phyloP scores from a whole-genome alignment of 345 rosid species.

The Ricinus communis region DNA sequence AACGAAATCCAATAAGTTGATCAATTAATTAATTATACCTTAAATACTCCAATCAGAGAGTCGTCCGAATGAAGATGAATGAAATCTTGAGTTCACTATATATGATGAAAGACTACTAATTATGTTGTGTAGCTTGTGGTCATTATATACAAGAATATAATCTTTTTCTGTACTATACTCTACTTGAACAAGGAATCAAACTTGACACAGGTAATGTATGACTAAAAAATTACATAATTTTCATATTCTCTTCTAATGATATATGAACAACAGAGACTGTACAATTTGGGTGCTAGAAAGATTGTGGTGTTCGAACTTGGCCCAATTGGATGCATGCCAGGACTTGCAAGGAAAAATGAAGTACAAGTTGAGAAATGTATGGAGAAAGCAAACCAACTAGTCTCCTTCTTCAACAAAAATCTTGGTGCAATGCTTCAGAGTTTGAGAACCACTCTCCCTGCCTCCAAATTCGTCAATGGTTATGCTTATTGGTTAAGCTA shows the following conservation, averaged over 20 bases:
- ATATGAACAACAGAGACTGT: constrained; percentile 35
- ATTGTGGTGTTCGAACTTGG: constrained; percentile 44
- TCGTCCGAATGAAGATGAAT: too few species aligned
- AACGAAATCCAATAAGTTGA: too few species aligned
- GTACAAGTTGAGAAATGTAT: constrained; percentile 30
- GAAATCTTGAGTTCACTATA: too few species aligned
- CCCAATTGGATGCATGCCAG: constrained; percentile 51
- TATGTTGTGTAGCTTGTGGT: too few species aligned
- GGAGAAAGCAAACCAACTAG: constrained; percentile 32
- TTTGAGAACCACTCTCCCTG: constrained; percentile 31
- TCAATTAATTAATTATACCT: too few species aligned
- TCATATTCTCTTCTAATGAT: too few species aligned
- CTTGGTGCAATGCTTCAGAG: constrained; percentile 30
- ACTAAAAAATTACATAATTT: not conserved
- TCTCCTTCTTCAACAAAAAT: constrained; percentile 26
- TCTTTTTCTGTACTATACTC: too few species aligned
- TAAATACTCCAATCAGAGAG: too few species aligned
- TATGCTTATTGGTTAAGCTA: constrained; percentile 31
- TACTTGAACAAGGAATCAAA: too few species aligned
- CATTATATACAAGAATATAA: too few species aligned
- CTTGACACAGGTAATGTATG: too few species aligned
- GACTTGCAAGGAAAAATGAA: constrained; percentile 8
- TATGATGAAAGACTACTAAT: too few species aligned
- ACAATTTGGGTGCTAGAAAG: constrained; percentile 42
- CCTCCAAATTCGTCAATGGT: constrained; percentile 34